Percentiles rank a stretch among this genome's conserved stretches.
Conservation (phyloP, 1,284 basidiomycete genomes). For the Pholiota adiposa region DNA sequence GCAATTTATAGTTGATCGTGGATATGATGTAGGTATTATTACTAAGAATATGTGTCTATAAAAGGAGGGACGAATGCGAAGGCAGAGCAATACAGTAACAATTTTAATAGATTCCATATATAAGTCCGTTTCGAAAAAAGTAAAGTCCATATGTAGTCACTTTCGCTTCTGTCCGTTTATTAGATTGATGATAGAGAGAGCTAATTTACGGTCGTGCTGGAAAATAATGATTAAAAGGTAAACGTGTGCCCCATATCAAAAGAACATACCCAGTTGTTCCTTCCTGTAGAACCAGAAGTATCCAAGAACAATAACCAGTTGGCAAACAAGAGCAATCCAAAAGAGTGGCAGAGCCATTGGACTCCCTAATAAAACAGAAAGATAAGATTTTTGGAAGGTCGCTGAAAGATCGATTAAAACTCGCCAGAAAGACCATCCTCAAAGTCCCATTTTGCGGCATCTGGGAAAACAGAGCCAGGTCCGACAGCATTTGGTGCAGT, state of each 20-base stretch:
- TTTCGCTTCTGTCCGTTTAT: conserved; percentile 19
- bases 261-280: conserved; percentile 69
- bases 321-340: conserved; percentile 85
- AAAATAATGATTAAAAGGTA: conserved; percentile 7
- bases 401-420: conserved; percentile 15
- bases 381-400: conserved; percentile 4
- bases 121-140: conserved; percentile 26
- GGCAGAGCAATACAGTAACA: conserved; percentile 29
- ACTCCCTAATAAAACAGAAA: conserved; percentile 47
- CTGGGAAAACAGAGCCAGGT: conserved; percentile 90
- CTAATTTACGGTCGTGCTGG: conserved; percentile 28
- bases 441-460: conserved; percentile 88
- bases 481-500: conserved; percentile 86
- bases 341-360: conserved; percentile 83
- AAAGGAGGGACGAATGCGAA: conserved; percentile 29
- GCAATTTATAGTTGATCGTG: background rate
- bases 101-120: conserved; percentile 30
- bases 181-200: conserved; percentile 19
- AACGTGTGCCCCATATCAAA: background rate
- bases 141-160: conserved; percentile 22
- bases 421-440: conserved; percentile 62
- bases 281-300: conserved; percentile 96
- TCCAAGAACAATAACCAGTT: conserved; percentile 84
- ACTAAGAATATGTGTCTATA: conserved; percentile 25
- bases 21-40: conserved; percentile 10